phyloP scores from a whole-genome alignment of 768 basidiomycete genomes.

The Boletus reticulatus region DNA sequence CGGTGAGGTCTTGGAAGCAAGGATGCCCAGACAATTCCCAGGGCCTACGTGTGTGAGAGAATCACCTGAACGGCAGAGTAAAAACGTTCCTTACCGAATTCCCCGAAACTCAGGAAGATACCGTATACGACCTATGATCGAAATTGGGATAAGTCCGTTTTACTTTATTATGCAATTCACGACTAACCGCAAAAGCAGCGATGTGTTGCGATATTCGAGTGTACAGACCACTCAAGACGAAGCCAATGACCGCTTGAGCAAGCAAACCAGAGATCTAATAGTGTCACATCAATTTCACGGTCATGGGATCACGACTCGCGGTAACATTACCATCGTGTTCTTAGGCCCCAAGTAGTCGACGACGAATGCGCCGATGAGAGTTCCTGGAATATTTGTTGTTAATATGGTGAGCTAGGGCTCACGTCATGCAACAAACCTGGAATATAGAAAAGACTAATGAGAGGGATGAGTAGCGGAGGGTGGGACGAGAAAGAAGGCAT shows the following conservation, averaged over 20 bases:
- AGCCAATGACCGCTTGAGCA: constrained; percentile 71
- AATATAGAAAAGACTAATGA: constrained; percentile 58
- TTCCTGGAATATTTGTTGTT: constrained; percentile 36
- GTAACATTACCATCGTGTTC: constrained; percentile 57
- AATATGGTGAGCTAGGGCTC: neutral
- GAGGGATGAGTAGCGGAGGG: constrained; percentile 1
- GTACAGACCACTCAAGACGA: constrained; percentile 89
- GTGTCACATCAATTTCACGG: neutral
- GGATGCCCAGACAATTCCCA: constrained; percentile 81
- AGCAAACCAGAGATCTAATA: constrained; percentile 64
- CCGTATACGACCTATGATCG: constrained; percentile 72
- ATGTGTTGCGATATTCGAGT: constrained; percentile 55
- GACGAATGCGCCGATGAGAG: constrained; percentile 69
- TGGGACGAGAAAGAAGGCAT: constrained; percentile 18
- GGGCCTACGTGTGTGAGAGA: constrained; percentile 46
- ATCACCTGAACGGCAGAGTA: neutral
- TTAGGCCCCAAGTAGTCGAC: constrained; percentile 78
- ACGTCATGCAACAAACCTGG: constrained; percentile 38
- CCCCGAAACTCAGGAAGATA: constrained; percentile 87
- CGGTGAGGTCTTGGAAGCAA: constrained; percentile 83
- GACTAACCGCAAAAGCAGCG: constrained; percentile 69
- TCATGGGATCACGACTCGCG: neutral
- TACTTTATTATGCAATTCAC: neutral
- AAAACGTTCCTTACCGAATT: constrained; percentile 52
- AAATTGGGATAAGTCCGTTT: neutral